Conservation (phyloP, 176 grass and related monocot genomes). For the Oryza australiensis region DNA sequence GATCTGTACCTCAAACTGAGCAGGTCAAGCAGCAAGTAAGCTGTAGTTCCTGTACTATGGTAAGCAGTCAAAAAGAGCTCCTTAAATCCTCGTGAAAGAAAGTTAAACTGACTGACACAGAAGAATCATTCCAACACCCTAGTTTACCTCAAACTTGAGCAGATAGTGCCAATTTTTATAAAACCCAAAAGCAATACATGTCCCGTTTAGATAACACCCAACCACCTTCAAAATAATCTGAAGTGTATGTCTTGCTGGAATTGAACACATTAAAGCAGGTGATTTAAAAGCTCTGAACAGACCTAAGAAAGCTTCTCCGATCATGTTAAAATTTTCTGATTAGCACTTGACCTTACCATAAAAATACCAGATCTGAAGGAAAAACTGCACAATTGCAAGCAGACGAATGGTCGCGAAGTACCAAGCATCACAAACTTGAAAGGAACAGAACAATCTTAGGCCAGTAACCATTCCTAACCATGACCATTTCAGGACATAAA, state of each 20-base stretch:
- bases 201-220: background rate
- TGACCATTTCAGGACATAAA: background rate
- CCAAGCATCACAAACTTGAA: background rate
- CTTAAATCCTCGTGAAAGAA: background rate
- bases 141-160: background rate
- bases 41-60: background rate
- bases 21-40: background rate
- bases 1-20: background rate
- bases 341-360: background rate
- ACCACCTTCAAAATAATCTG: background rate
- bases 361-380: background rate
- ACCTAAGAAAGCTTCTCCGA: background rate
- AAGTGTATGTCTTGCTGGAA: background rate
- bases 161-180: background rate
- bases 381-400: background rate
- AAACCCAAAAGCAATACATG: too few species aligned
- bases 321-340: background rate
- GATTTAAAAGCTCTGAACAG: background rate
- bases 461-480: background rate
- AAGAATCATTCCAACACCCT: background rate
- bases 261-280: background rate
- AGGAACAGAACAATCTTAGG: background rate
- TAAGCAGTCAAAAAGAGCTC: background rate
- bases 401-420: background rate
- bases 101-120: too few species aligned